Percentiles rank a stretch among this genome's conserved stretches.
These are phyloP conservation scores for Apiosordaria backusii DNA, from an alignment of 495 filamentous ascomycete genomes.

Conservation along the genomic window DNA sequence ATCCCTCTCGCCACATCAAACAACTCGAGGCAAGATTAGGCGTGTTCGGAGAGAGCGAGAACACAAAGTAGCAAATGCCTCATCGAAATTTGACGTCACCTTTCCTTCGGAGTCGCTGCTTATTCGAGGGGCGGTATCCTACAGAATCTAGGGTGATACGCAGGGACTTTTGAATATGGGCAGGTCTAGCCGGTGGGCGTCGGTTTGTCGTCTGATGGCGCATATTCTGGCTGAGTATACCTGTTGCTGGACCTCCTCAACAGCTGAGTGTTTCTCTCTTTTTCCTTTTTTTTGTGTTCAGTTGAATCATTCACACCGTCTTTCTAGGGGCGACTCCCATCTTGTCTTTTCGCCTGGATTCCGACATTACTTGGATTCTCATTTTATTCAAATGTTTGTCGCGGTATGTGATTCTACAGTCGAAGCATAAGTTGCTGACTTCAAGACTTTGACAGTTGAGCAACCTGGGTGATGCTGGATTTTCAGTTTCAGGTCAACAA, in stretches of 20 bases:
- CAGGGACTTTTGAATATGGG: neutral
- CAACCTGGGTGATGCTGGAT: no score
- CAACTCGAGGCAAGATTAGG: neutral
- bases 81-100: neutral
- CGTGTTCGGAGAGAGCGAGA: neutral
- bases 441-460: neutral
- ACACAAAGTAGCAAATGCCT: neutral
- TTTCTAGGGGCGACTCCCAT: neutral
- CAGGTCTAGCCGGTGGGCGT: neutral
- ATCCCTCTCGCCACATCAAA: neutral
- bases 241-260: neutral
- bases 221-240: neutral
- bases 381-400: no score
- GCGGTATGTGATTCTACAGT: no score
- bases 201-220: neutral
- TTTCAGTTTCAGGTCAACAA: no score
- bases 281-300: neutral
- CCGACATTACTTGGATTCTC: no score
- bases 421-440: neutral
- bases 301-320: neutral
- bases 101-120: neutral
- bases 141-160: neutral
- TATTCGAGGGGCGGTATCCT: neutral
- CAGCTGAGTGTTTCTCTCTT: neutral
- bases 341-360: no score